Percentiles rank a stretch among this genome's conserved stretches.
Conservation (phyloP, 228 moss, liverwort and hornwort genomes). For the Sphagnum magellanicum region DNA sequence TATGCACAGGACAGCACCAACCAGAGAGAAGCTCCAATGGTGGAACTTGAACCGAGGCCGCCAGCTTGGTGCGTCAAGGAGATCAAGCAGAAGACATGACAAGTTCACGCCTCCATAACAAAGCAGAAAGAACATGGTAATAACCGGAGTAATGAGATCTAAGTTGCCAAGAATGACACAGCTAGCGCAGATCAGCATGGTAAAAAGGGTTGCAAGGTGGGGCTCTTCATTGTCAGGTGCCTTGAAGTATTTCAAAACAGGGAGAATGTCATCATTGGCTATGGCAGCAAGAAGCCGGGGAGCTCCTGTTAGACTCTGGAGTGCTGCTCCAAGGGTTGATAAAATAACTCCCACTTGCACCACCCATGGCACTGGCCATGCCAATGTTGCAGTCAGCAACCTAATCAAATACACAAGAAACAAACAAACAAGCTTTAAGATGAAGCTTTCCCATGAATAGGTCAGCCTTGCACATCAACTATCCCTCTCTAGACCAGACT, state of each 20-base stretch:
- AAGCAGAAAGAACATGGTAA: slow-evolving; percentile 98
- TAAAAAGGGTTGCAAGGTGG: slow-evolving; percentile 86
- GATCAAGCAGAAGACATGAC: slow-evolving; percentile 92
- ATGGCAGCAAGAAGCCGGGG: slow-evolving; percentile 94
- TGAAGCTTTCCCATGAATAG: no score
- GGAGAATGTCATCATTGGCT: slow-evolving; percentile 94
- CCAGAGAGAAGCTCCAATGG: slow-evolving; percentile 94
- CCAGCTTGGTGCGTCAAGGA: slow-evolving; percentile 99
- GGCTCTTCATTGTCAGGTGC: slow-evolving; percentile 89
- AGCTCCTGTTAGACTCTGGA: slow-evolving; percentile 98
- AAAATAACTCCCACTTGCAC: slow-evolving; percentile 98
- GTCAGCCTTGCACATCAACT: no score
- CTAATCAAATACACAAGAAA: slow-evolving; percentile 39
- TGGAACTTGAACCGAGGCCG: slow-evolving; percentile 98
- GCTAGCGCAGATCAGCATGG: slow-evolving; percentile 94
- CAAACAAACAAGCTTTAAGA: no score
- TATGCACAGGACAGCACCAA: slow-evolving; percentile 87
- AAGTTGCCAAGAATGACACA: slow-evolving; percentile 98
- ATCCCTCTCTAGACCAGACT: no score
- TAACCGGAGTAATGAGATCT: slow-evolving; percentile 89
- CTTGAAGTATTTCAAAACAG: slow-evolving; percentile 89
- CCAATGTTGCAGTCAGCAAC: slow-evolving; percentile 92
- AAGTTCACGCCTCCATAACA: slow-evolving; percentile 96
- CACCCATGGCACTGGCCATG: slow-evolving; percentile 92
- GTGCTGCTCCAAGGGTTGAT: slow-evolving; percentile 93